Percentiles rank a stretch among this genome's conserved stretches.
These are phyloP conservation scores for Mucor lusitanicus DNA, from an alignment of 371 early-diverging fungal genomes.

Conservation along the genomic window DNA sequence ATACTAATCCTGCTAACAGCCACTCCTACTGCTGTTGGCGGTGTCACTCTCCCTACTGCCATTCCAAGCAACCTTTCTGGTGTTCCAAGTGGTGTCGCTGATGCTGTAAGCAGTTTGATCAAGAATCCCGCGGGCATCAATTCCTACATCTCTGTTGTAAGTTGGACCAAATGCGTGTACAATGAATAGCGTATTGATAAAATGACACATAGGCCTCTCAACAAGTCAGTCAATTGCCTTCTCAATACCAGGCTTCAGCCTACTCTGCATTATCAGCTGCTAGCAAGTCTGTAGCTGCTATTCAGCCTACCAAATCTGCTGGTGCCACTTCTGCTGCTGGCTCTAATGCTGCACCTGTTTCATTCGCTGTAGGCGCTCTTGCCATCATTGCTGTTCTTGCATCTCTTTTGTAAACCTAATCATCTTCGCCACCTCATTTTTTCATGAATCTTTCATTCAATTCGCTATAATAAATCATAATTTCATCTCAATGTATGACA, in stretches of 20 bases:
- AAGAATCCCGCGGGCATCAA: constrained; percentile 5
- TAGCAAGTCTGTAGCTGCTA: constrained; percentile 5
- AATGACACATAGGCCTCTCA: neutral
- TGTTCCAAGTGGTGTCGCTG: constrained; percentile 5
- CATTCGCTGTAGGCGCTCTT: neutral
- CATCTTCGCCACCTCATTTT: neutral
- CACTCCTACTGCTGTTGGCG: neutral
- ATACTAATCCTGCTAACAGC: neutral
- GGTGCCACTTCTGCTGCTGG: neutral
- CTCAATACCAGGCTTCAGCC: constrained; percentile 15
- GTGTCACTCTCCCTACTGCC: neutral
- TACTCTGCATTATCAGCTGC: constrained; percentile 12
- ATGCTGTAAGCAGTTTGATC: constrained; percentile 6
- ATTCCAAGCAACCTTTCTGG: neutral
- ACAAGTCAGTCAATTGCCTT: constrained; percentile 9
- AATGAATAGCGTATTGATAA: neutral
- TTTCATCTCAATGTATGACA: neutral
- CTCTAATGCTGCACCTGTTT: neutral
- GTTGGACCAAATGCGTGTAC: neutral
- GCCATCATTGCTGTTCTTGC: neutral
- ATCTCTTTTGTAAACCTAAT: neutral
- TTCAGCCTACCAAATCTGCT: neutral
- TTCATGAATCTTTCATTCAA: neutral
- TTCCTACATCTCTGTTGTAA: constrained; percentile 10
- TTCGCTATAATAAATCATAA: neutral